Percentiles rank a stretch among this genome's conserved stretches.
Conservation (phyloP, 495 filamentous ascomycete genomes). For the Haplographium delicatum region DNA sequence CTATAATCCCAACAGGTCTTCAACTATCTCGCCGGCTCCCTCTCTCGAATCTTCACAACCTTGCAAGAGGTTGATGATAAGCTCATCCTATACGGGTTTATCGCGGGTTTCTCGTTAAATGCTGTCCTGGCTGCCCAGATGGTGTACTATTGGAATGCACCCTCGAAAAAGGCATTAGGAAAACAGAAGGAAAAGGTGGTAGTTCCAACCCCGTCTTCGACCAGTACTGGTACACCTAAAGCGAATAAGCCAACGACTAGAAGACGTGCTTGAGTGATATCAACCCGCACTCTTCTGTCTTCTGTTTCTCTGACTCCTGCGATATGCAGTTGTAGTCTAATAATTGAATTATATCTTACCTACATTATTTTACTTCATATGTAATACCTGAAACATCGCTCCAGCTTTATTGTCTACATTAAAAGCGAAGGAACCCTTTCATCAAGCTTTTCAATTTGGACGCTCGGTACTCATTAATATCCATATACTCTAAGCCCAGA, state of each 20-base stretch:
- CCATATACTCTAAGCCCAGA: no score
- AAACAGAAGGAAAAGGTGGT: slow-evolving; percentile 16
- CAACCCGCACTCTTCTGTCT: neutral
- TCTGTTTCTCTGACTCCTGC: slow-evolving; percentile 23
- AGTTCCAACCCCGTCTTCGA: slow-evolving; percentile 23
- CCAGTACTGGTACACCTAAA: slow-evolving; percentile 35
- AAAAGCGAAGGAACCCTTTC: no score
- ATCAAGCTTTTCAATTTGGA: no score
- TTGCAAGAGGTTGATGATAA: slow-evolving; percentile 93
- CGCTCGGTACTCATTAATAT: no score
- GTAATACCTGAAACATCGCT: no score
- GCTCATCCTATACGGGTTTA: slow-evolving; percentile 87
- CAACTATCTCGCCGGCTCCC: slow-evolving; percentile 89
- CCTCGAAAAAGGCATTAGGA: slow-evolving; percentile 23
- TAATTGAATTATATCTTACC: no score
- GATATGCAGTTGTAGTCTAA: slow-evolving; percentile 24
- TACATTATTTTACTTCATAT: no score
- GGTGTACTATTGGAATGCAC: slow-evolving; percentile 92
- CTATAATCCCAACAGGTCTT: slow-evolving; percentile 88
- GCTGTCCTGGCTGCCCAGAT: slow-evolving; percentile 82
- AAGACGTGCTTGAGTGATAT: slow-evolving; percentile 33
- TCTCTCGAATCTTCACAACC: slow-evolving; percentile 94
- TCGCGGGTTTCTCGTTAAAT: slow-evolving; percentile 85
- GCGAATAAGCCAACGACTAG: slow-evolving; percentile 49
- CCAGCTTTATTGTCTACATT: no score